A percentile compares a stretch with the other conserved stretches of the same genome.
Conservation (phyloP, 208 protist species). For the Leishmania turanica region DNA sequence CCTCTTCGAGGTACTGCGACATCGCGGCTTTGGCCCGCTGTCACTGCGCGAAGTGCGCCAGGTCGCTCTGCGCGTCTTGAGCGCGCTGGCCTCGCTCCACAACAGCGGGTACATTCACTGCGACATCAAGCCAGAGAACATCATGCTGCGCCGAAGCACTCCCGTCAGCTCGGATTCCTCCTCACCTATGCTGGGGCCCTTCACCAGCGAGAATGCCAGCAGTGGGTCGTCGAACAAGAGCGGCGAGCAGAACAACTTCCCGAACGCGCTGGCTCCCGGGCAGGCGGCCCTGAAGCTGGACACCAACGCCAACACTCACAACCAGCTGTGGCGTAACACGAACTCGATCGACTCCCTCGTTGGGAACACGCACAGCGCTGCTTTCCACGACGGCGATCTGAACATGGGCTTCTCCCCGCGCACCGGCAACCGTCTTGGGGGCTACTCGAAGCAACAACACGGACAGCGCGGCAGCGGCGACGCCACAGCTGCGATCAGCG, state of each 20-base stretch:
- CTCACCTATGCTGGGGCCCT: conserved; percentile 16
- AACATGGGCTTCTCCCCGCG: conserved; percentile 22
- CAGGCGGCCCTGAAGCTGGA: conserved; percentile 27
- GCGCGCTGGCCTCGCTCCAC: conserved; percentile 69
- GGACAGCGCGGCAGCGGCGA: conserved; percentile 3
- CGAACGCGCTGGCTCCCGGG: conserved; percentile 18
- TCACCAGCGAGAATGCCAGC: conserved; percentile 18
- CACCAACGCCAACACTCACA: conserved; percentile 22
- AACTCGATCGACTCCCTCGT: conserved; percentile 20
- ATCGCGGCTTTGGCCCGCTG: conserved; percentile 56
- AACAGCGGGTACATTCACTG: conserved; percentile 93
- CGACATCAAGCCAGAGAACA: conserved; percentile 97
- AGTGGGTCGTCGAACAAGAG: conserved; percentile 28
- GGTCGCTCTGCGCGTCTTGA: conserved; percentile 49
- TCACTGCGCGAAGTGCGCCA: conserved; percentile 57
- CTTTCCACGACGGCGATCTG: conserved; percentile 17
- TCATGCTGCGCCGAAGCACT: conserved; percentile 74
- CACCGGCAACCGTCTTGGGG: background rate
- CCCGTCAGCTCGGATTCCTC: conserved; percentile 11
- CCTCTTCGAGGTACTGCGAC: conserved; percentile 70
- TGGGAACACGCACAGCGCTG: conserved; percentile 8
- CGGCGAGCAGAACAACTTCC: conserved; percentile 25
- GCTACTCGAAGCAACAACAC: background rate
- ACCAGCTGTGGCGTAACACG: conserved; percentile 32
- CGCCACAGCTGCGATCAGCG: background rate